phyloP scores from a whole-genome alignment of 495 filamentous ascomycete species.

The Penicillium cinerascens region DNA sequence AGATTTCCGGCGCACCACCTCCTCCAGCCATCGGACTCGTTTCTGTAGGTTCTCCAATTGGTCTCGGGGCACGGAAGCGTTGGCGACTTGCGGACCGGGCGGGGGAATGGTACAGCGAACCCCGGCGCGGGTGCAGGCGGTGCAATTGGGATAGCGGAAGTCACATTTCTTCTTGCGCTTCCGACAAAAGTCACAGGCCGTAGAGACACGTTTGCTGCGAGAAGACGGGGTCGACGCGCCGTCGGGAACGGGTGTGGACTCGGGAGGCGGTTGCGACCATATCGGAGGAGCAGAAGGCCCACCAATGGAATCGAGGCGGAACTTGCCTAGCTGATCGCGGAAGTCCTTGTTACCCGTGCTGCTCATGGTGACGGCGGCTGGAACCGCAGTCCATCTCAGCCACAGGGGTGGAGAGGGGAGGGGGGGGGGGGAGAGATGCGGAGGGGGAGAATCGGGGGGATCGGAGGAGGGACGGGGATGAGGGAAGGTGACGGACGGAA shows the following conservation, averaged over 20 bases:
- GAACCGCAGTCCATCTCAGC: slow-evolving; percentile 35
- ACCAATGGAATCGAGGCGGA: slow-evolving; percentile 39
- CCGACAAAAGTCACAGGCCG: slow-evolving; percentile 52
- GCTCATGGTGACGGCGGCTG: slow-evolving; percentile 36
- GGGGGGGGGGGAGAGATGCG: neutral
- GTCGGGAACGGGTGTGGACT: slow-evolving; percentile 5
- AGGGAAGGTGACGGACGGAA: neutral
- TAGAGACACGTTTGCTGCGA: slow-evolving; percentile 44
- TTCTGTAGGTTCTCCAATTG: slow-evolving; percentile 52
- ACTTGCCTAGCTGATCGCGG: slow-evolving; percentile 45
- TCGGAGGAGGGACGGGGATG: slow-evolving; percentile 1
- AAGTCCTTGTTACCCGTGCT: slow-evolving; percentile 40
- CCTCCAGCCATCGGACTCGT: slow-evolving; percentile 49
- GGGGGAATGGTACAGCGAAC: slow-evolving; percentile 49
- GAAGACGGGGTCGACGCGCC: slow-evolving; percentile 8
- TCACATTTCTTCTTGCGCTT: slow-evolving; percentile 55
- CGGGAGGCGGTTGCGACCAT: slow-evolving; percentile 11
- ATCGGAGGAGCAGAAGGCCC: slow-evolving; percentile 14
- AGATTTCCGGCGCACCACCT: slow-evolving; percentile 37
- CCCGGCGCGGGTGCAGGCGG: slow-evolving; percentile 48
- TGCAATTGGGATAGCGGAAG: slow-evolving; percentile 52
- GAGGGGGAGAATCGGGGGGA: neutral
- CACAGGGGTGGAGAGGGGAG: neutral
- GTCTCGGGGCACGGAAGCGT: slow-evolving; percentile 42
- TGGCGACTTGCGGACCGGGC: slow-evolving; percentile 41